Base-by-base conservation (phyloP, 2,329 filamentous ascomycete genomes). In the Trichophyton schoenleinii region DNA sequence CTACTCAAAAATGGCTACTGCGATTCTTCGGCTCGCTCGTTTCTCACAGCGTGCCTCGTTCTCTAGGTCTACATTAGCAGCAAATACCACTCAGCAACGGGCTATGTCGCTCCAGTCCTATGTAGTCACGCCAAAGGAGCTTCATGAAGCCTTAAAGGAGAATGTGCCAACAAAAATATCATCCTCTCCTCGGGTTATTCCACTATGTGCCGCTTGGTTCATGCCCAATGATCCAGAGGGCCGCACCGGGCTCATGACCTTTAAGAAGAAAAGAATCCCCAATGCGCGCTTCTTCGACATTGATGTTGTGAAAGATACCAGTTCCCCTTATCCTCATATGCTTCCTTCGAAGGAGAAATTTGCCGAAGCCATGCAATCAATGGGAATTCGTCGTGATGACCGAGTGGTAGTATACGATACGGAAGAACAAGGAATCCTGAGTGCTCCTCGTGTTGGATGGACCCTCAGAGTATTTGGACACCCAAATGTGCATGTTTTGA, bases 321-420 rank as follows among this genome's bases (percentile, higher is more conserved):
- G 85, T 67, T 95, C 88, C 61, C 88, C 89, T 0, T 97, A 96
- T 72, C 92, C 94, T 6, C 94, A 99, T 73, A 99, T 99, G 94
- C 83, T 99, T 2, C 94, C 94, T 2, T 86, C 82, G 6, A 80
- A 88, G 42, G 85, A 88, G 69, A 81, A 84, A 59, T 97, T 99
- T 71, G 88, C 89, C 52, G 83, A 86, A 60, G 89, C 91, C 48
- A 95, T 99, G 91, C 87, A 88, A 67, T 83, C 87, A 66, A 77
- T 99, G 57, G 94, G 94, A 6, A 94, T 99, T 66, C 83, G 85
- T 61, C 84, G 85, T 64, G 89, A 96, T 66, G 94, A 99, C 67
- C 88, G 85, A 41, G 83, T 99, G 3, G 94, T 99, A 0, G 89
- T 99, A 3, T 99, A 99, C 71, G 94, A 99, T 72, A 87, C 85